Percentiles rank a stretch among this genome's conserved stretches.
phyloP scores from a whole-genome alignment of 306 rosid genomes.

The Oxytropis ochrocephala region DNA sequence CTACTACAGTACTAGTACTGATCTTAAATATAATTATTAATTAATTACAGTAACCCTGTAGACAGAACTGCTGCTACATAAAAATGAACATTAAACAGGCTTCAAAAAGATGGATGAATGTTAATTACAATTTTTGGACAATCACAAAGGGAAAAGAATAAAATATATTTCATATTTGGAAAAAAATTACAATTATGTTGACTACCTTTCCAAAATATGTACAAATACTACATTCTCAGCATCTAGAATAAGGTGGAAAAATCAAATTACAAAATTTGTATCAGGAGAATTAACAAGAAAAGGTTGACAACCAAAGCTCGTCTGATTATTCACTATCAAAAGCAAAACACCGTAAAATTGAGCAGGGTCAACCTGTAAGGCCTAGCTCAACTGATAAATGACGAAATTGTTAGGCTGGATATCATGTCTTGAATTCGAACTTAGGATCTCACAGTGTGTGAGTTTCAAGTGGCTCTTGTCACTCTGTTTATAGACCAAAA shows the following conservation, averaged over 20 bases:
- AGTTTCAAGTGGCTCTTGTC: too few relatives aligned
- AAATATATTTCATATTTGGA: neutral
- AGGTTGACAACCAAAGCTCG: neutral
- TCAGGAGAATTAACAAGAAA: conserved; percentile 1
- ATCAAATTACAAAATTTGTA: conserved; percentile 27
- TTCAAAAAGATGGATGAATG: neutral
- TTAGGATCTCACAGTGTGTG: too few relatives aligned
- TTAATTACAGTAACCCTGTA: too few relatives aligned
- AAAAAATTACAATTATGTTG: conserved; percentile 1
- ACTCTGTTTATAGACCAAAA: too few relatives aligned
- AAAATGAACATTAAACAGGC: too few relatives aligned
- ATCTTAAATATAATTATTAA: too few relatives aligned
- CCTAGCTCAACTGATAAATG: too few relatives aligned
- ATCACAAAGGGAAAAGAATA: neutral
- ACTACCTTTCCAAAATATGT: neutral
- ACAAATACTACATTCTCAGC: conserved; percentile 24
- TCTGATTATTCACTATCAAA: conserved; percentile 9
- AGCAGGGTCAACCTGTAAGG: too few relatives aligned
- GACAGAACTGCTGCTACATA: too few relatives aligned
- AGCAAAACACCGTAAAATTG: conserved; percentile 21
- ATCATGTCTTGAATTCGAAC: too few relatives aligned
- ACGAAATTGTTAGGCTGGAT: too few relatives aligned
- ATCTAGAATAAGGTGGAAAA: conserved; percentile 13
- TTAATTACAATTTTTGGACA: neutral
- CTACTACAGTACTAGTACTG: too few relatives aligned